Conservation (phyloP, 192 early-diverging fungal species). For the Coemansia sp. region DNA sequence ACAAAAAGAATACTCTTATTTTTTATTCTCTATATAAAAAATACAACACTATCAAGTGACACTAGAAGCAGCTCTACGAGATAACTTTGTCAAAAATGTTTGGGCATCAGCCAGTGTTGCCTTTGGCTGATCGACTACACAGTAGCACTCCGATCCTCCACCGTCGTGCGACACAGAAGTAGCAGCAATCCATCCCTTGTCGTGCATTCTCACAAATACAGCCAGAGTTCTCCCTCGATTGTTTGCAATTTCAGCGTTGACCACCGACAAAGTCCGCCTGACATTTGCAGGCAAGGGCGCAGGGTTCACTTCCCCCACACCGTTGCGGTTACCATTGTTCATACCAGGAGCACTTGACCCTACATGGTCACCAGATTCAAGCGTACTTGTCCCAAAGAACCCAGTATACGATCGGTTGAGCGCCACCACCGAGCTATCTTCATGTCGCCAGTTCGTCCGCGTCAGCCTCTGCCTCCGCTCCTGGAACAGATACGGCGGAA, state of each 20-base stretch:
- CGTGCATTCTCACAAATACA: conserved; percentile 50
- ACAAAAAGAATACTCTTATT: background rate
- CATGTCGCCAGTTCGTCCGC: conserved; percentile 23
- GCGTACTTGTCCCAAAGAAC: background rate
- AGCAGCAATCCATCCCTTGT: conserved; percentile 55
- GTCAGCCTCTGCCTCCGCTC: background rate
- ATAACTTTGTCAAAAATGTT: conserved; percentile 26
- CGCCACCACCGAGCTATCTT: background rate
- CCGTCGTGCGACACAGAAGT: background rate
- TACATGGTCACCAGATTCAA: background rate
- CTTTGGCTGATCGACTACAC: conserved; percentile 52
- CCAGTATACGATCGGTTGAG: conserved; percentile 37
- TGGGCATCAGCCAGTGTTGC: conserved; percentile 53
- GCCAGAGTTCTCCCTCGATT: background rate
- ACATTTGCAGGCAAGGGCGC: conserved; percentile 20
- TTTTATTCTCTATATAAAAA: background rate
- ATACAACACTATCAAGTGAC: background rate
- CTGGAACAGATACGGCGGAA: conserved; percentile 37
- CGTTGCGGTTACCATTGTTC: background rate
- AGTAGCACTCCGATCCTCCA: conserved; percentile 18
- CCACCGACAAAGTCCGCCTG: conserved; percentile 26
- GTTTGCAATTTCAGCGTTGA: conserved; percentile 26
- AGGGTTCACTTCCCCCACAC: background rate
- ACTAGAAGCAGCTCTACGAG: conserved; percentile 14
- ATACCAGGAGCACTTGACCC: background rate